Evolutionary conservation across 2,329 filamentous ascomycete species (phyloP), one percentile per base, ranked within the genome.

Genomic region (Fusarium compactum): DNA sequence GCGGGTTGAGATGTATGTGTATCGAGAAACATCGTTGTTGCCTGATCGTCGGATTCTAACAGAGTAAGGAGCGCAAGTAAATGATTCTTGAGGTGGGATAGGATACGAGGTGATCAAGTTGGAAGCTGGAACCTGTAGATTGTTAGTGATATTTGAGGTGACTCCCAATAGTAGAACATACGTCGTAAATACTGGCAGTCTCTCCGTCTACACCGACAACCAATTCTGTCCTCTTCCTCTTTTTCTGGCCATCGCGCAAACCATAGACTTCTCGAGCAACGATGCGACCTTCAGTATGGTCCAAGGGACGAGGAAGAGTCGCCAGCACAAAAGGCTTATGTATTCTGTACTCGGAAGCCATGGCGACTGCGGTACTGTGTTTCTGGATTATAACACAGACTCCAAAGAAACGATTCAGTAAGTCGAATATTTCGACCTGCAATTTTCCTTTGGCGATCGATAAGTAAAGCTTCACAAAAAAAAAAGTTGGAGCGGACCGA

Each of bases 81-180:
- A 90, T 54, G 83, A 84, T 56, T 89, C 86, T 77, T 90, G 88
- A 3, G 89, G 90, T 27, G 89, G 87, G 65, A 91, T 86, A 24
- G 89, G 89, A 76, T 91, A 91, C 3, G 89, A 91, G 9, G 89
- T 91, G 72, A 91, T 85, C 66, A 91, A 81, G 65, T 86, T 84
- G 8, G 89, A 87, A 6, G 87, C 86, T 6, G 88, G 84, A 47
- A 91, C 83, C 89, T 91, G 68, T 62, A 30, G 64, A 27, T 29
- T 18, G 46, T 65, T 55, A 69, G 59, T 27, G 55, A 53, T n/a
- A 58, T 22, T 15, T 16, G 16, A n/a, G 16, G 29, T 22, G 30
- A 20, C 8, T 24, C 16, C 18, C 22, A 24, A 6, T 6, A 5
- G 22, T 9, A 16, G 6, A 29, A 77, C 87, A 73, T 73, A 90